phyloP scores from a whole-genome alignment of 2,329 filamentous ascomycete genomes.

The Colletotrichum viniferum region DNA sequence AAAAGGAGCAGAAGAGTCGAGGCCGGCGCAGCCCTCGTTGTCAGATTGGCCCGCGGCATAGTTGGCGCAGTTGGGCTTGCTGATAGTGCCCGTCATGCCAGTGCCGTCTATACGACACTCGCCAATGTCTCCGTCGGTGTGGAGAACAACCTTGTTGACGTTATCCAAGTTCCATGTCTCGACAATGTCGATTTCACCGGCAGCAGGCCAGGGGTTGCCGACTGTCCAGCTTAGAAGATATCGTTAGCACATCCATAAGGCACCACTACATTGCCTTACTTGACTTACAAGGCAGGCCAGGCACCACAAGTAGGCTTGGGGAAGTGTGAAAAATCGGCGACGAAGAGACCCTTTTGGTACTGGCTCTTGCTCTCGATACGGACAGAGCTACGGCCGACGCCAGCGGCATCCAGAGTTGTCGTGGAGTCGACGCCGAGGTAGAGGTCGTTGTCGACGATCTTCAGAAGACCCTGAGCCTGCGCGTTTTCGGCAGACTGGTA shows the following conservation, averaged over 20 bases:
- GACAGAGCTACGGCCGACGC: conserved; percentile 58
- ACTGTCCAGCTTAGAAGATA: conserved; percentile 47
- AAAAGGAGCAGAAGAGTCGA: conserved; percentile 42
- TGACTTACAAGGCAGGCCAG: conserved; percentile 72
- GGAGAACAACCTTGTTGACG: conserved; percentile 62
- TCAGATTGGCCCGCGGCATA: conserved; percentile 33
- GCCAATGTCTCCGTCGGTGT: conserved; percentile 48
- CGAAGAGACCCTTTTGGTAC: conserved; percentile 71
- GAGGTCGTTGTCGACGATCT: conserved; percentile 35
- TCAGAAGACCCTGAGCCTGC: conserved; percentile 36
- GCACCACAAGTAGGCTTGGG: conserved; percentile 68
- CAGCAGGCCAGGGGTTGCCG: conserved; percentile 60
- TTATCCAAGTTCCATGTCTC: conserved; percentile 65
- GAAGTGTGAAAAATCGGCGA: conserved; percentile 73
- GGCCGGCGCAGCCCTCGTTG: conserved; percentile 45
- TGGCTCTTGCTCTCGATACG: conserved; percentile 66
- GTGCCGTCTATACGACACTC: conserved; percentile 35
- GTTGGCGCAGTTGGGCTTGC: conserved; percentile 46
- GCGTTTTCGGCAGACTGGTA: conserved; percentile 48
- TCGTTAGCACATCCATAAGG: not conserved
- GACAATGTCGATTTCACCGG: conserved; percentile 69
- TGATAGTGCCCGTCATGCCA: conserved; percentile 34
- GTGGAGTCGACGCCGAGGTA: conserved; percentile 44
- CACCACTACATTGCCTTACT: not conserved
- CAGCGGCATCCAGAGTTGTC: conserved; percentile 25